Base-by-base conservation (phyloP, 1,284 basidiomycete genomes). In the Rhodotorula sp. region DNA sequence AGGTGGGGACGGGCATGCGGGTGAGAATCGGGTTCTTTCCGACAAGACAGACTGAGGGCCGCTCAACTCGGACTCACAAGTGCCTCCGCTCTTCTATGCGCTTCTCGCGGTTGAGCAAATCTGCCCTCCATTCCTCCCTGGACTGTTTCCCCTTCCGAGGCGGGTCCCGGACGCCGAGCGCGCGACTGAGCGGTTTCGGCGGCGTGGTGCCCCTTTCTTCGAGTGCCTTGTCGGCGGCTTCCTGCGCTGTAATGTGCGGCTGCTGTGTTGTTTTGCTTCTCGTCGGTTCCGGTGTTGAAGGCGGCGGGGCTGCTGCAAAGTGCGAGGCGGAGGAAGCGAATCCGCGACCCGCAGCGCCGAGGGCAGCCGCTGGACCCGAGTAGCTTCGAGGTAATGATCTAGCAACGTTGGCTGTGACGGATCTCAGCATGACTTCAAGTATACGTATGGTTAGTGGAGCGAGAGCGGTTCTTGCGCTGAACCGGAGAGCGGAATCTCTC, bases 21-120 rank as follows among this genome's bases (percentile, higher is more conserved):
- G 10, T 59, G 38, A 50, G 28, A 1, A 10, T 14, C 10, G 26
- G 15, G 26, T 26, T 54, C 12, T 5, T 34, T 34, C 34, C 34
- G 34, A 34, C 34, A 34, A 34, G 34, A 34, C 34, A 34, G 5
- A 34, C 34, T 6, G 34, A 7, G 34, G 34, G 34, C 34, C 34
- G 59, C n/a, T 31, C 21, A 31, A 43, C 23, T 4, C n/a, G 26
- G 19, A 74, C 78, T 70, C 78, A 95, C 92, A 95, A 79, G 79
- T 90, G 89, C 77, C 87, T 85, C 64, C 92, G 84, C 79, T 93
- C 89, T 55, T 87, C 86, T 76, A 90, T 84, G 60, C 88, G 85
- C 57, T 86, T 85, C 57, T 92, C 88, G 76, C 87, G 85, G 78
- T 93, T 87, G 79, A 93, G 82, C 67, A 91, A 82, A 59, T 90